Evolutionary conservation across 208 protist genomes (phyloP), one percentile per base, ranked within the genome.

Genomic region (Leishmania tropica): DNA sequence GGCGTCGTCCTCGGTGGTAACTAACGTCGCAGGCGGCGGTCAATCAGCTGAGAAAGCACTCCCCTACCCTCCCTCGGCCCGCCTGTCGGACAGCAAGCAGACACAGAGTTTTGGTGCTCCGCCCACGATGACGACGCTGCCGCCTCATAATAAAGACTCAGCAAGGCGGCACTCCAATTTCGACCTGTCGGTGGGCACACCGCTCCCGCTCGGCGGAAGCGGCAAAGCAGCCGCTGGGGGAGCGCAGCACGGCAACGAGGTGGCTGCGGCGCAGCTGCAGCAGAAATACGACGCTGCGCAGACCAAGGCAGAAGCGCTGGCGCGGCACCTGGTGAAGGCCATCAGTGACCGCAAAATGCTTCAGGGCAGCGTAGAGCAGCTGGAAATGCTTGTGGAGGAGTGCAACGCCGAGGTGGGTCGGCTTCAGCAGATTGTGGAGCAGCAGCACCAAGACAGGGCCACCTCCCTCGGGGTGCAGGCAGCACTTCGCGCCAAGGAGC

Each of bases 241-340:
- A 68, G 31, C 31, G 13, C 31, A 35, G 62, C 62, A 68, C 62
- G 15, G 31, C 13, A 40, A 68, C 31, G 62, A 68, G 31, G 31
- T 21, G 62, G 11, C 13, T 68, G 62, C 62, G 4, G 68, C 40
- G 68, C 31, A 56, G 68, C 56, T 90, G 47, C 86, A 89, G 81
- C 80, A 83, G 53, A 79, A 84, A 81, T 80, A 88, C 53, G 78
- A 85, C 1, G 91, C 94, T 56, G 81, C 90, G 42, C 88, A 90
- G 78, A 67, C 84, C 8, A 97, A 97, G 86, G 89, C 91, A 35
- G 92, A 97, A 76, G 87, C 86, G 6, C 91, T 97, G 15, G 94
- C 94, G 24, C 89, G 92, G 21, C 92, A 97, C 81, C 86, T 97
- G 37, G 94, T 94, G 15, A 91, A 90, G 81, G 88, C 90, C 31